Conservation (phyloP, 495 filamentous ascomycete species). For the Usnea hakonensis region DNA sequence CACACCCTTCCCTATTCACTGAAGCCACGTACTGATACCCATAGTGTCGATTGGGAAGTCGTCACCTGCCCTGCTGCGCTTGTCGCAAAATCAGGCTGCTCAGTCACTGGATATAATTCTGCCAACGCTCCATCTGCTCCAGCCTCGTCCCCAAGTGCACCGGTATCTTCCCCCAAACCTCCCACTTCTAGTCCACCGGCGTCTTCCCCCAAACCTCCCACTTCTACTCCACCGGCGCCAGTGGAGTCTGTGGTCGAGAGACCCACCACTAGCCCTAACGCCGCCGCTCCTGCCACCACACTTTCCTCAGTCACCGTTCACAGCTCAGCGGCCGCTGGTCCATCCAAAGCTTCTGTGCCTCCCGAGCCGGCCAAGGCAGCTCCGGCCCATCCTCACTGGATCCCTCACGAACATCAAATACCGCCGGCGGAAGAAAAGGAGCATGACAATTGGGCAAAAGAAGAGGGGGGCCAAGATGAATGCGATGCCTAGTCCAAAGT, state of each 20-base stretch:
- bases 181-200: not conserved
- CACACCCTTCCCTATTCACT: not conserved
- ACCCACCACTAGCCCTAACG: not conserved
- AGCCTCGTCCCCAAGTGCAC: not conserved
- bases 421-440: not conserved
- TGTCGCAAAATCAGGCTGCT: slow-evolving; percentile 49
- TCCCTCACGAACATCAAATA: not conserved
- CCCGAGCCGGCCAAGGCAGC: not conserved
- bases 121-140: not conserved
- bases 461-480: not conserved
- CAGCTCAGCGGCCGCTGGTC: not conserved
- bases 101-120: slow-evolving; percentile 3
- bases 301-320: not conserved
- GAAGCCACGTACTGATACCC: not conserved
- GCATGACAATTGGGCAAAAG: not conserved
- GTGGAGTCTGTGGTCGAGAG: not conserved
- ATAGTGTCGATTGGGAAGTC: slow-evolving; percentile 42
- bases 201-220: not conserved
- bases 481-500: not conserved
- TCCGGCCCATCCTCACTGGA: not conserved
- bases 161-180: not conserved
- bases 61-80: slow-evolving; percentile 54
- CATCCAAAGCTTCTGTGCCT: not conserved
- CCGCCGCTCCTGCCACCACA: not conserved
- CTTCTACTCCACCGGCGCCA: not conserved